phyloP scores from a whole-genome alignment of 345 rosid species.

The Eucalyptus curtisii region DNA sequence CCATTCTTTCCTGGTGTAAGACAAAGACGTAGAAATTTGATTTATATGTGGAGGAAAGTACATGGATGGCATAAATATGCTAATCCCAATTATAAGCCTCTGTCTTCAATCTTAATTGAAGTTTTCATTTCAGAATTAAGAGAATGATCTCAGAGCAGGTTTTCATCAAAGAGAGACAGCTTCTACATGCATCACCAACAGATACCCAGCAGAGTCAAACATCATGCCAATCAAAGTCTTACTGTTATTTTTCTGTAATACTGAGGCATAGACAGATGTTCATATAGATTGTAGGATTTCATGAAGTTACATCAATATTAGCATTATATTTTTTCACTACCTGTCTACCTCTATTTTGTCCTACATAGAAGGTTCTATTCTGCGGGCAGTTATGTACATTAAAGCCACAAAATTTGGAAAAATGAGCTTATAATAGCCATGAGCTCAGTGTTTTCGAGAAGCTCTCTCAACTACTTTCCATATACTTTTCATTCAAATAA shows the following conservation, averaged over 20 bases:
- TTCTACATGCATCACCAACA: neutral
- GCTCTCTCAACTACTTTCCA: neutral
- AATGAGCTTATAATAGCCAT: neutral
- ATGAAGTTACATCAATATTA: neutral
- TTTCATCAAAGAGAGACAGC: neutral
- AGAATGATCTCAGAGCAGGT: neutral
- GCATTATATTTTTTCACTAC: neutral
- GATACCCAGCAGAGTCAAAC: neutral
- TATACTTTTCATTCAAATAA: neutral
- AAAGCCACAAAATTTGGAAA: neutral
- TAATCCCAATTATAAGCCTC: neutral
- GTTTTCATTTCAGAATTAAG: neutral
- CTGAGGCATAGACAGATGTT: neutral
- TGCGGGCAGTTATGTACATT: neutral
- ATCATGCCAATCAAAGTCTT: neutral
- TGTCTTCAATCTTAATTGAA: neutral
- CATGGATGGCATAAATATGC: neutral
- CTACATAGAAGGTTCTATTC: neutral
- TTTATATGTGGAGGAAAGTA: neutral
- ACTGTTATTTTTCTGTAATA: neutral
- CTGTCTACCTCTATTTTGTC: neutral
- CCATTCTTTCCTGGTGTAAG: conserved; percentile 11
- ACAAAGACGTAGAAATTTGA: neutral
- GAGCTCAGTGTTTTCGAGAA: neutral
- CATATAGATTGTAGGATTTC: neutral